phyloP scores from a whole-genome alignment of 148 eudicot genomes.

The Vaccinium corymbosum region DNA sequence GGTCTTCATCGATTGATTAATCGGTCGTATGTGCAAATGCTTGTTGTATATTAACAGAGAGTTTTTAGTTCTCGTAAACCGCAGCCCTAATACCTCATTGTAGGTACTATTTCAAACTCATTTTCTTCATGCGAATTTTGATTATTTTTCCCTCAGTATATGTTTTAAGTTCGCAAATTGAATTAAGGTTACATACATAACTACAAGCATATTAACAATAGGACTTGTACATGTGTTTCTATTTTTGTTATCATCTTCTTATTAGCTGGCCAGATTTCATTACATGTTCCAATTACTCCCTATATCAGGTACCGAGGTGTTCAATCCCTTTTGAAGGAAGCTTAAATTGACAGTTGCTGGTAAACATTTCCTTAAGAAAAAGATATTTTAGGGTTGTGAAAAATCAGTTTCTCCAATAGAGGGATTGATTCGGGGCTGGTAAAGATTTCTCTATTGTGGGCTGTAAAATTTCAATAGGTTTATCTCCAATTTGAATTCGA shows the following conservation, averaged over 20 bases:
- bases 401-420: slow-evolving; percentile 1
- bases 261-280: slow-evolving; percentile 6
- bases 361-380: neutral
- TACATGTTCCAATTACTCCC: neutral
- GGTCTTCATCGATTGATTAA: neutral
- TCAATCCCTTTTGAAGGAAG: neutral
- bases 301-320: neutral
- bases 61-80: neutral
- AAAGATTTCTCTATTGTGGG: slow-evolving; percentile 9
- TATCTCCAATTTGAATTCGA: slow-evolving; percentile 39
- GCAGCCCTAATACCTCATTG: neutral
- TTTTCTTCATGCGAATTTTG: neutral
- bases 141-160: neutral
- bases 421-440: slow-evolving; percentile 18
- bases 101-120: neutral
- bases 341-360: neutral
- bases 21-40: neutral
- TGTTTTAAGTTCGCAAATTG: neutral
- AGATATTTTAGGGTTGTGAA: slow-evolving; percentile 7
- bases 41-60: neutral
- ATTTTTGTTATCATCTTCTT: neutral
- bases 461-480: slow-evolving; percentile 44
- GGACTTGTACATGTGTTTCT: neutral
- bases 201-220: too few species aligned
- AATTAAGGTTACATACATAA: neutral